Evolutionary conservation across 352 stramenopile species (phyloP), one percentile per base, ranked within the genome.

Genomic region (Globisporangium parvum): DNA sequence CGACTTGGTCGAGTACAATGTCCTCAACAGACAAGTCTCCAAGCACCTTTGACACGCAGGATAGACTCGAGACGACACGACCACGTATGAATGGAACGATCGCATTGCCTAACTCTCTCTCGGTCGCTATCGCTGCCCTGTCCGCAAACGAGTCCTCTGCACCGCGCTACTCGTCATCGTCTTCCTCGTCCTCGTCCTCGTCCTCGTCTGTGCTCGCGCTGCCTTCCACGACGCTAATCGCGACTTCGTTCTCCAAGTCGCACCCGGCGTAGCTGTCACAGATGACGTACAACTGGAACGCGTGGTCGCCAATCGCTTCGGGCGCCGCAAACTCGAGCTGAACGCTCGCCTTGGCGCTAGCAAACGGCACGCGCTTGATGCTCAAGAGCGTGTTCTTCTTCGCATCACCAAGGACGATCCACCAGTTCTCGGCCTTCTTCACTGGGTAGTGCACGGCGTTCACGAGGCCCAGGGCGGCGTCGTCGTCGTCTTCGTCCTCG

Each of bases 201-300:
- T 79, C 72, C 15, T 88, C 78, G 37, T 75, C 78, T 15, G 67
- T 67, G 47, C 51, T 70, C 41, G 53, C 60, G 15, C 72, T 56
- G 14, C 60, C 70, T 55, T 91, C 62, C 4, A 89, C 69, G 18
- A 94, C 82, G 0, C 59, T 75, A 41, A 94, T 71, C 24, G 63
- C 62, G 42, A 94, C 66, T 56, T 96, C 86, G 70, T 99, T 99
- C 72, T 99, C 96, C 60, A 99, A 83, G 68, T 99, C 97, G 66
- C 91, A 98, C 24, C 97, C 97, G 9, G 98, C 71, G 71, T 99
- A 99, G 53, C 91, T 96, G 67, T 99, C 97, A 73, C 96, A 99
- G 71, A 99, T 99, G 41, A 99, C 95, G 69, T 98, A 99, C 24
- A 99, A 70, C 56, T 97, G 96, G 57, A 98, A 87, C 21, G 93